A percentile compares a stretch with the other conserved stretches of the same genome.
phyloP scores from a whole-genome alignment of 106 monocot genomes.

The Dendrobium nobile region DNA sequence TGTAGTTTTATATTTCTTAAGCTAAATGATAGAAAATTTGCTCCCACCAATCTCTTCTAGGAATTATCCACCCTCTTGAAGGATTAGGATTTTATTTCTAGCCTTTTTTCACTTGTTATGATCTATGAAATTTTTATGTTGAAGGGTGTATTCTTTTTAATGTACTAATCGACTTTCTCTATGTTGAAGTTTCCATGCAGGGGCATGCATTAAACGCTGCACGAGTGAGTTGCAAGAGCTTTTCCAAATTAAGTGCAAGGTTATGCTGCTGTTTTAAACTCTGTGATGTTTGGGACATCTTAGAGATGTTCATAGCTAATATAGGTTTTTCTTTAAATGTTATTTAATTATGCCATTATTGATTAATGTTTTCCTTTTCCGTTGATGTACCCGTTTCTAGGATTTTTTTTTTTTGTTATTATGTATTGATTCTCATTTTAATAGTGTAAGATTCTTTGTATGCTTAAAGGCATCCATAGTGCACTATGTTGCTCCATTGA shows the following conservation, averaged over 20 bases:
- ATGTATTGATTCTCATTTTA: background rate
- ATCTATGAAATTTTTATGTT: background rate
- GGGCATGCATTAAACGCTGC: background rate
- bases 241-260: background rate
- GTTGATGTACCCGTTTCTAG: background rate
- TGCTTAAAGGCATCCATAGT: background rate
- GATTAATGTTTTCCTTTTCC: background rate
- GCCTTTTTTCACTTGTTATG: background rate
- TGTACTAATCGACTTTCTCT: background rate
- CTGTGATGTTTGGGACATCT: background rate
- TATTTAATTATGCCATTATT: background rate
- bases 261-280: background rate
- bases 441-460: background rate
- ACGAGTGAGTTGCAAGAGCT: background rate
- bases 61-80: background rate
- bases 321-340: background rate
- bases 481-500: background rate
- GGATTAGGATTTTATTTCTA: background rate
- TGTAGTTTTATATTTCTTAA: constrained; percentile 1
- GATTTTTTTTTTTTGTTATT: background rate
- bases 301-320: background rate
- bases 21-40: background rate
- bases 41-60: no score
- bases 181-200: background rate
- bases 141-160: background rate